These are phyloP conservation scores for Cladochytrium replicatum DNA, from an alignment of 192 early-diverging fungal species.

Conservation along the genomic window DNA sequence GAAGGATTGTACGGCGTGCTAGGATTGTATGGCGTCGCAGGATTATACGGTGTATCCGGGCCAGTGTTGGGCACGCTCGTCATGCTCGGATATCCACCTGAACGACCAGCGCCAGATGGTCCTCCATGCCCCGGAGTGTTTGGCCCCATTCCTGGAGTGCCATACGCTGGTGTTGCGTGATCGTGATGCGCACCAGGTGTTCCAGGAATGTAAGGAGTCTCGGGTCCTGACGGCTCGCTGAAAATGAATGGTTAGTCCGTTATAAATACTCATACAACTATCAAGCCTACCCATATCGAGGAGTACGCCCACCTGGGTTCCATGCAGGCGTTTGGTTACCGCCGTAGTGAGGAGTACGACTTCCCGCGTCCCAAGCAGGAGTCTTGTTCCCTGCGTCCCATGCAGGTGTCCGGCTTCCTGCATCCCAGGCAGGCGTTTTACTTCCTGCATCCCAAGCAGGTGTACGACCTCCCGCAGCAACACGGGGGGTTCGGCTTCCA, in stretches of 20 bases:
- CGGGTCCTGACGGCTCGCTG: not conserved
- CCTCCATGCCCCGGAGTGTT: not conserved
- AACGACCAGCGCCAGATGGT: not conserved
- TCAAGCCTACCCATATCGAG: conserved; percentile 2
- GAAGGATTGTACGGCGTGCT: conserved; percentile 20
- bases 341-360: conserved; percentile 9
- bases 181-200: conserved; percentile 1
- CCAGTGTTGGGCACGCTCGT: conserved; percentile 12
- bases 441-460: conserved; percentile 40
- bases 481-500: conserved; percentile 57
- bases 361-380: conserved; percentile 38
- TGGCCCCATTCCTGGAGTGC: not conserved
- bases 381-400: conserved; percentile 50
- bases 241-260: not conserved
- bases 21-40: conserved; percentile 17
- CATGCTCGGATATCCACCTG: conserved; percentile 9
- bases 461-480: conserved; percentile 56
- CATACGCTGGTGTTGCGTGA: not conserved
- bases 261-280: conserved; percentile 5
- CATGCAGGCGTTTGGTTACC: conserved; percentile 12
- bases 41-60: conserved; percentile 19
- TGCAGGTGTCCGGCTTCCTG: conserved; percentile 22
- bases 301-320: conserved; percentile 40
- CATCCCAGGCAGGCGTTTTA: conserved; percentile 47
- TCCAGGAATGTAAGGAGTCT: not conserved